Evolutionary conservation across 345 rosid genomes (phyloP).

Genomic region (Raphanus sativus): DNA sequence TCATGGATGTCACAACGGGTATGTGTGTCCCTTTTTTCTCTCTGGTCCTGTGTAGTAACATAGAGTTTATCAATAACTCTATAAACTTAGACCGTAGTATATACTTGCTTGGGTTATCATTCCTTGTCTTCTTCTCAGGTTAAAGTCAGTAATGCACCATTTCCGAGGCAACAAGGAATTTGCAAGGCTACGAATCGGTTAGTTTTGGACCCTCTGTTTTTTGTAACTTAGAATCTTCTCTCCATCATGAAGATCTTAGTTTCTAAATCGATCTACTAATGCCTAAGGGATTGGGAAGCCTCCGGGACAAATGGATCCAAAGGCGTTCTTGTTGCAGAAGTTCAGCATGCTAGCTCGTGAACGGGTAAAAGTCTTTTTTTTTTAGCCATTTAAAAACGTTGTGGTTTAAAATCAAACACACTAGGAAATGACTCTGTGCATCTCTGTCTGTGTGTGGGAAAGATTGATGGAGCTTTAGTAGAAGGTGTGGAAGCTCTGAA

Average conservation of each 20-base stretch:
- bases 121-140: slow-evolving; percentile 39
- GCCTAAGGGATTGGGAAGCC: slow-evolving; percentile 75
- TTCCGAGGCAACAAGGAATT: slow-evolving; percentile 79
- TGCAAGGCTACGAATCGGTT: slow-evolving; percentile 84
- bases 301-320: slow-evolving; percentile 97
- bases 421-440: neutral
- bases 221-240: neutral
- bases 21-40: neutral
- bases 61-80: neutral
- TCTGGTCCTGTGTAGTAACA: neutral
- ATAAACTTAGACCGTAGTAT: neutral
- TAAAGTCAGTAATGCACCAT: slow-evolving; percentile 72
- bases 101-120: slow-evolving; percentile 5
- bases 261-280: neutral
- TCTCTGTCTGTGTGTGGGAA: slow-evolving; percentile 14
- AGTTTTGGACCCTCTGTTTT: slow-evolving; percentile 24
- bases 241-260: neutral
- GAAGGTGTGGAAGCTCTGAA: slow-evolving; percentile 72
- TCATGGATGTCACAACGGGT: slow-evolving; percentile 88
- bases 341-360: slow-evolving; percentile 62
- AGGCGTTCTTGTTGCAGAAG: slow-evolving; percentile 86
- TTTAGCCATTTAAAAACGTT: neutral
- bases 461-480: slow-evolving; percentile 72
- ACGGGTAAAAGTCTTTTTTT: slow-evolving; percentile 46
- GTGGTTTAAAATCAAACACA: neutral